Evolutionary conservation across 2,329 filamentous ascomycete species (phyloP).

Genomic region (Beauveria pseudobassiana): DNA sequence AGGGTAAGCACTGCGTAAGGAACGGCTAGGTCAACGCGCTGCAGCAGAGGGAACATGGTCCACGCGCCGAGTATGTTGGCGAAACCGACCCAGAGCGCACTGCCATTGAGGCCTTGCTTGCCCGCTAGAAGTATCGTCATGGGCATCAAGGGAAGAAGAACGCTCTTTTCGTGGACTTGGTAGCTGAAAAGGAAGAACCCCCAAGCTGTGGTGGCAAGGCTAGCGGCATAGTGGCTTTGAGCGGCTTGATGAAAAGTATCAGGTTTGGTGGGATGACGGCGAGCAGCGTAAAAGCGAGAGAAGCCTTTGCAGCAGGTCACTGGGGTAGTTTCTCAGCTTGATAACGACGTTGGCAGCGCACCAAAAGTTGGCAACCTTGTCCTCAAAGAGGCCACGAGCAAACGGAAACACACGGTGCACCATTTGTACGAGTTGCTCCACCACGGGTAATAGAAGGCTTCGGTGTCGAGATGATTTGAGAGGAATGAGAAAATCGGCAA

Average conservation of each 20-base stretch:
- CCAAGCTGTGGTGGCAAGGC: conserved; percentile 79
- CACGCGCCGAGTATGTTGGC: conserved; percentile 83
- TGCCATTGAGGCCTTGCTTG: conserved; percentile 67
- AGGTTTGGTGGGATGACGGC: conserved; percentile 74
- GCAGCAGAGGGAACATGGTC: conserved; percentile 89
- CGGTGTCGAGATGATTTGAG: conserved; percentile 50
- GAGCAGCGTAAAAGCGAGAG: conserved; percentile 65
- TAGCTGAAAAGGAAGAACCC: conserved; percentile 97
- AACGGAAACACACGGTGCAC: conserved; percentile 95
- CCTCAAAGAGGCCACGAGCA: conserved; percentile 90
- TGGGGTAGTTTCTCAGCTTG: conserved; percentile 72
- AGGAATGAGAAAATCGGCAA: conserved; percentile 56
- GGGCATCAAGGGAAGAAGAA: conserved; percentile 82
- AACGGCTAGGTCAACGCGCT: conserved; percentile 72
- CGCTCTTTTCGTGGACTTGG: conserved; percentile 97
- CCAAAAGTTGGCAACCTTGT: conserved; percentile 99
- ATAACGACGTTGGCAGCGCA: conserved; percentile 83
- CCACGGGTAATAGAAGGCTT: conserved; percentile 63
- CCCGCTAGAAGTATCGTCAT: conserved; percentile 84
- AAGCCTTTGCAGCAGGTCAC: conserved; percentile 65
- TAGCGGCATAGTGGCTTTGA: conserved; percentile 67
- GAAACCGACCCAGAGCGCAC: conserved; percentile 90
- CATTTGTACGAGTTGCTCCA: conserved; percentile 75
- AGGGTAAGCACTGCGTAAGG: conserved; percentile 81
- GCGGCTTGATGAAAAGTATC: conserved; percentile 71